Evolutionary conservation across 495 filamentous ascomycete species (phyloP).

Genomic region (Thermochaetoides thermophila): DNA sequence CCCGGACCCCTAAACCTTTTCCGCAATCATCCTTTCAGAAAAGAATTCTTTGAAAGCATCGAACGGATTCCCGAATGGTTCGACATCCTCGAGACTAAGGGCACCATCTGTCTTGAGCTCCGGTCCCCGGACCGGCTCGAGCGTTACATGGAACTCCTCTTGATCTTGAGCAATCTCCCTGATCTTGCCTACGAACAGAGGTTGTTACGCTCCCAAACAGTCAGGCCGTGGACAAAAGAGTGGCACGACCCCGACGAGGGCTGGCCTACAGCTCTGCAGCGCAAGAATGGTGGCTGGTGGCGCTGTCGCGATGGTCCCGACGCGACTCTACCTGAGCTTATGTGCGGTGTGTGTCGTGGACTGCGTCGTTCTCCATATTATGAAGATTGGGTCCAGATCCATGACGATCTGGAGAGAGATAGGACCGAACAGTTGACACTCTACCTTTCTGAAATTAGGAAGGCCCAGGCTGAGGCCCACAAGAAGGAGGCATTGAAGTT

Average conservation of each 20-base stretch:
- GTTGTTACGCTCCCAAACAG: background rate
- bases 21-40: background rate
- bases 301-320: constrained; percentile 20
- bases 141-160: constrained; percentile 6
- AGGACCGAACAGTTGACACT: no score
- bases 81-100: constrained; percentile 6
- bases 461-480: constrained; percentile 1
- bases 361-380: no score
- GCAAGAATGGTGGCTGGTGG: constrained; percentile 25
- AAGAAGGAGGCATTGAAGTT: constrained; percentile 2
- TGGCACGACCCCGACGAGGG: constrained; percentile 19
- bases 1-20: no score
- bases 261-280: constrained; percentile 18
- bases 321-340: no score
- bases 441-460: constrained; percentile 9
- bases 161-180: constrained; percentile 1
- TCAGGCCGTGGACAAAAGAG: constrained; percentile 13
- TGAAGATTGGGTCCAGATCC: no score
- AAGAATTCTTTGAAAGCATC: no score
- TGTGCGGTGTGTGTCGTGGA: no score
- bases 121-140: constrained; percentile 1
- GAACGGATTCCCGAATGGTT: constrained; percentile 26
- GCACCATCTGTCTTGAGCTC: constrained; percentile 7
- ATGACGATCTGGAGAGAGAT: no score
- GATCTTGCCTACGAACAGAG: constrained; percentile 1